Base-by-base conservation (phyloP, 139 green algal species). In the Chlamydomonas incerta region DNA sequence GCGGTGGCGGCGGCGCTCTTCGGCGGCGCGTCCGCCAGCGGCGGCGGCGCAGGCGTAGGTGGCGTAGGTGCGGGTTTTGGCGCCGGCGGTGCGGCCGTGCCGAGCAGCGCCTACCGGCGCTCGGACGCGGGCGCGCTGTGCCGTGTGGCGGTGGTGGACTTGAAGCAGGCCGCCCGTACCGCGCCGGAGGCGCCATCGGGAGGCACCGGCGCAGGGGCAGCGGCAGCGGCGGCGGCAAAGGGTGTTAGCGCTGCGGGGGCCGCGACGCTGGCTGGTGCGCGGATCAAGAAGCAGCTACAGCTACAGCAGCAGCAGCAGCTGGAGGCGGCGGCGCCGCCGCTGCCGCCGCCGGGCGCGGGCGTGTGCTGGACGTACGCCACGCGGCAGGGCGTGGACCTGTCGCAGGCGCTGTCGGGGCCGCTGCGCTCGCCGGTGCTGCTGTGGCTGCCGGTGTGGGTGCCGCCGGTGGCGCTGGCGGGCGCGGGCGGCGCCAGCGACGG, bases 391-490 rank as follows among this genome's bases (percentile, higher is more conserved):
- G 46, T 85, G 24, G 79, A 85, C 41, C 18, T 83, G 29, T 68
- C 66, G 0, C 79, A 85, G 79, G 79, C 68, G 20, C 34, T 73
- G 34, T 34, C 33, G 6, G 20, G 77, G 0, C 65, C 77, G 17
- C 77, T 84, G 46, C n/a, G 65, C 37, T 84, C 77, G n/a, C 37
- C 77, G 5, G 63, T 74, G 77, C 77, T 84, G 63, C 63, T 84
- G 63, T 84, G 77, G 77, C 77, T 84, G 62, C 77, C 77, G n/a
- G 77, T 84, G 63, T 84, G 77, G 77, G 63, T 84, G 41, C 77
- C 77, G 24, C n/a, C 77, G 17, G 63, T 28, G 46, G 41, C 63
- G 24, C 37, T 50, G 41, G 41, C 41, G 41, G 41, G 41, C 41
- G 41, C 6, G 5, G 41, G 41, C 41, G 41, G 41, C 41, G 41